phyloP scores from a whole-genome alignment of 1,284 basidiomycete species.

The Porogramme epimiltina region DNA sequence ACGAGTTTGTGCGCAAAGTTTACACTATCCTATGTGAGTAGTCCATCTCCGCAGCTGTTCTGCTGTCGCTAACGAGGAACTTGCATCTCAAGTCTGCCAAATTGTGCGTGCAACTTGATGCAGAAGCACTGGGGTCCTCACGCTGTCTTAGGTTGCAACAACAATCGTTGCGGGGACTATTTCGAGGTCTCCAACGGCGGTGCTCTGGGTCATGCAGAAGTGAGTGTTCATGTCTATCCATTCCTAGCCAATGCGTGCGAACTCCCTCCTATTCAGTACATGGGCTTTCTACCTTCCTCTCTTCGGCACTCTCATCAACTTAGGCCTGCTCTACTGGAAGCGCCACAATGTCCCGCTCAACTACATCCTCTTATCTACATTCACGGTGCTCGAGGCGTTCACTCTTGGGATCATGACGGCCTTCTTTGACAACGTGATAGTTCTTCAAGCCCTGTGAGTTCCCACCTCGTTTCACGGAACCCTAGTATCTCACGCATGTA shows the following conservation, averaged over 20 bases:
- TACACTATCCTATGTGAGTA: conserved; percentile 78
- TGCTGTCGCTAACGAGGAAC: conserved; percentile 10
- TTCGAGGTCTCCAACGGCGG: conserved; percentile 55
- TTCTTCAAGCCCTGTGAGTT: conserved; percentile 85
- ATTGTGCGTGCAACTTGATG: conserved; percentile 50
- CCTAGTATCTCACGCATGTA: conserved; percentile 16
- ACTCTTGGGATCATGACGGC: conserved; percentile 79
- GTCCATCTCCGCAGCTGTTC: not conserved
- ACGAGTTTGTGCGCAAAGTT: conserved; percentile 79
- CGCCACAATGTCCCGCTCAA: conserved; percentile 85
- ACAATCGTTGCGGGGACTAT: conserved; percentile 67
- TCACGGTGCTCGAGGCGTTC: conserved; percentile 81
- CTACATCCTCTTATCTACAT: conserved; percentile 74
- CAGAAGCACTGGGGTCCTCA: not conserved
- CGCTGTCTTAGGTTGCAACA: conserved; percentile 58
- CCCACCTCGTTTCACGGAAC: not conserved
- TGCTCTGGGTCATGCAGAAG: conserved; percentile 74
- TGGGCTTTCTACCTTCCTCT: conserved; percentile 80
- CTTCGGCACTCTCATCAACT: conserved; percentile 73
- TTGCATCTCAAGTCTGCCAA: conserved; percentile 55
- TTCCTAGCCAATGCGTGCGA: not conserved
- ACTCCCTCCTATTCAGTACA: conserved; percentile 44
- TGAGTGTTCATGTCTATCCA: conserved; percentile 33
- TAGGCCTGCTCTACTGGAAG: conserved; percentile 85
- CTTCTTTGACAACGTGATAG: conserved; percentile 74